These are phyloP conservation scores for Trametes pubescens DNA, from an alignment of 1,284 basidiomycete species.

Conservation along the genomic window DNA sequence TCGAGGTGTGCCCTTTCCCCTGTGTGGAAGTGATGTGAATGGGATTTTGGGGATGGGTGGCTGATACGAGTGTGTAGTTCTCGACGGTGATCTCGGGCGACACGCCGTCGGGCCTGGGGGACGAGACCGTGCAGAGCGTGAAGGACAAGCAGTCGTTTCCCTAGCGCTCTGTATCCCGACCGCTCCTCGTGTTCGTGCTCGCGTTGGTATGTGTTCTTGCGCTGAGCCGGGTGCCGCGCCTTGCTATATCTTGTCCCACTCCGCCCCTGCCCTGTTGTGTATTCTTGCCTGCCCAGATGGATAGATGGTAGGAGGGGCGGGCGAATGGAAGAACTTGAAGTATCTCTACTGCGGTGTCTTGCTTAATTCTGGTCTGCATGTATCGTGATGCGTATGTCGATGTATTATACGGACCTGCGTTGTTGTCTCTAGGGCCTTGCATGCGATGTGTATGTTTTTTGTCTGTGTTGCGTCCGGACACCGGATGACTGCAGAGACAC, in stretches of 20 bases:
- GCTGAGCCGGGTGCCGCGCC: not conserved
- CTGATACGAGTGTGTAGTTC: slow-evolving; percentile 1
- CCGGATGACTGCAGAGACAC: no score
- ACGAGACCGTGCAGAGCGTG: not conserved
- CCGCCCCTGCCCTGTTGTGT: no score
- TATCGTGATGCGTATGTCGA: not conserved
- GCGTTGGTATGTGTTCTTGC: not conserved
- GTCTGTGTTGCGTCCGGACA: no score
- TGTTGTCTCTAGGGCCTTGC: not conserved
- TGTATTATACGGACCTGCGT: not conserved
- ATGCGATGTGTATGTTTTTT: no score
- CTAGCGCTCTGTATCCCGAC: not conserved
- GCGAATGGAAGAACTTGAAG: not conserved
- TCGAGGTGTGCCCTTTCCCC: slow-evolving; percentile 11
- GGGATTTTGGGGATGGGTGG: not conserved
- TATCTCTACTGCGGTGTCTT: not conserved
- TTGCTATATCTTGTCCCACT: no score
- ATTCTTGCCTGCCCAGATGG: not conserved
- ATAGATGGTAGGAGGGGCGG: not conserved
- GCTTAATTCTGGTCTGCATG: not conserved
- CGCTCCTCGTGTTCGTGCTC: not conserved
- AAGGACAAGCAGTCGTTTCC: slow-evolving; percentile 15
- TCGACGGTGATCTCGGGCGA: slow-evolving; percentile 15
- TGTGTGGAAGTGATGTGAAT: not conserved
- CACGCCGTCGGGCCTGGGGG: not conserved